Evolutionary conservation across 2,329 filamentous ascomycete species (phyloP).

Genomic region (Fusarium stilboides): DNA sequence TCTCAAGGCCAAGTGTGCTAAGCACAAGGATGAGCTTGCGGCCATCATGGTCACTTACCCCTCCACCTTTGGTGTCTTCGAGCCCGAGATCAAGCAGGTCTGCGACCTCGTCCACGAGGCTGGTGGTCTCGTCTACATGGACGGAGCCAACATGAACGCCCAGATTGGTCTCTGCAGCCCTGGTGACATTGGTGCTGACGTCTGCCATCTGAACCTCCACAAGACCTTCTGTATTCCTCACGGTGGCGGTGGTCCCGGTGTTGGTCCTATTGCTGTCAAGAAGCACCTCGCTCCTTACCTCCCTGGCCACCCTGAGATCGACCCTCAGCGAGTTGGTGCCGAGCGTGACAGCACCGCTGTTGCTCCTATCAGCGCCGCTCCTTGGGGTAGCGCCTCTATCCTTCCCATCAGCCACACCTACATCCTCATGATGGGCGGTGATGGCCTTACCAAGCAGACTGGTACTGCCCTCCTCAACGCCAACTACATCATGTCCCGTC

Average conservation of each 20-base stretch:
- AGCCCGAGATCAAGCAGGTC: slow-evolving; percentile 88
- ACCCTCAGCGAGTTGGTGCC: slow-evolving; percentile 50
- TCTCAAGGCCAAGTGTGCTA: slow-evolving; percentile 89
- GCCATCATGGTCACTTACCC: slow-evolving; percentile 98
- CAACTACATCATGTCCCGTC: slow-evolving; percentile 94
- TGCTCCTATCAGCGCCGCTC: slow-evolving; percentile 64
- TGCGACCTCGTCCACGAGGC: slow-evolving; percentile 88
- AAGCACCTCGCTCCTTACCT: slow-evolving; percentile 83
- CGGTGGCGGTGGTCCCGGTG: slow-evolving; percentile 92
- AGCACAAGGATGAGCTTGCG: slow-evolving; percentile 86
- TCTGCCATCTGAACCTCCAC: slow-evolving; percentile 97
- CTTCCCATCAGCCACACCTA: slow-evolving; percentile 96
- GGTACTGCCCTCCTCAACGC: slow-evolving; percentile 94
- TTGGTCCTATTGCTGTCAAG: slow-evolving; percentile 94
- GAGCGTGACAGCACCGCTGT: slow-evolving; percentile 69
- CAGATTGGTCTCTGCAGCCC: slow-evolving; percentile 96
- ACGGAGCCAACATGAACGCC: slow-evolving; percentile 98
- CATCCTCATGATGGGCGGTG: slow-evolving; percentile 86
- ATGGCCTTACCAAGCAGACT: slow-evolving; percentile 89
- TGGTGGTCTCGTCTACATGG: slow-evolving; percentile 99
- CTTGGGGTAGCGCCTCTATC: slow-evolving; percentile 91
- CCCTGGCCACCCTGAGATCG: slow-evolving; percentile 47
- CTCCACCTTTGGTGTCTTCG: slow-evolving; percentile 94
- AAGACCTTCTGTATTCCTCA: slow-evolving; percentile 99
- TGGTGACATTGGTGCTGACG: slow-evolving; percentile 96